Conservation (phyloP, 1,284 basidiomycete genomes). For the Entoloma clypeatum region DNA sequence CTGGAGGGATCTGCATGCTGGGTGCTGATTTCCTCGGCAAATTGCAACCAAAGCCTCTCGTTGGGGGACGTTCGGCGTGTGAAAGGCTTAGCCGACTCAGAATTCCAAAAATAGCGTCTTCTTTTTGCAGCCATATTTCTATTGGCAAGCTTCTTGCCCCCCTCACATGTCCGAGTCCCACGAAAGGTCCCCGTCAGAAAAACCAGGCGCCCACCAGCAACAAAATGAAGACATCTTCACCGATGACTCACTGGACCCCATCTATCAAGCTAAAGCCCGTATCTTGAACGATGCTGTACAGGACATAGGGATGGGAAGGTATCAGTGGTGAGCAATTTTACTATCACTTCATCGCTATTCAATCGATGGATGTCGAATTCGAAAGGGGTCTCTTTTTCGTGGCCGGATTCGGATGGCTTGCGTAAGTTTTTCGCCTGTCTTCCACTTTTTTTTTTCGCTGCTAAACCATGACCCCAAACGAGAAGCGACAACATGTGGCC, state of each 20-base stretch:
- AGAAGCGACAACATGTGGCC: conserved; percentile 38
- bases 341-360: neutral
- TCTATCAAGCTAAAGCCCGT: conserved; percentile 60
- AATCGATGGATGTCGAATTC: neutral
- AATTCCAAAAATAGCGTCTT: too few relatives aligned
- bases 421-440: conserved; percentile 39
- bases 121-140: too few relatives aligned
- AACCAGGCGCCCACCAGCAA: too few relatives aligned
- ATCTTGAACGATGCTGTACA: conserved; percentile 65
- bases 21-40: too few relatives aligned
- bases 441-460: conserved; percentile 13
- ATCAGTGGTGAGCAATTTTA: conserved; percentile 47
- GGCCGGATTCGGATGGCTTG: conserved; percentile 68
- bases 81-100: too few relatives aligned
- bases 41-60: too few relatives aligned
- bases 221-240: conserved; percentile 16
- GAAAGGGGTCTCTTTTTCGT: conserved; percentile 43
- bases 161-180: too few relatives aligned
- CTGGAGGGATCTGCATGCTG: too few relatives aligned
- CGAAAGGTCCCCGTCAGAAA: too few relatives aligned
- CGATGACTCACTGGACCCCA: conserved; percentile 50
- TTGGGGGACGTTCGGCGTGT: too few relatives aligned
- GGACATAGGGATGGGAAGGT: conserved; percentile 70
- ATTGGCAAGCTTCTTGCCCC: too few relatives aligned
- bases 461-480: conserved; percentile 17